Percentiles rank a stretch among this genome's conserved stretches.
Conservation (phyloP, 805 yeast genomes). For the Pichia pseudocactophila region DNA sequence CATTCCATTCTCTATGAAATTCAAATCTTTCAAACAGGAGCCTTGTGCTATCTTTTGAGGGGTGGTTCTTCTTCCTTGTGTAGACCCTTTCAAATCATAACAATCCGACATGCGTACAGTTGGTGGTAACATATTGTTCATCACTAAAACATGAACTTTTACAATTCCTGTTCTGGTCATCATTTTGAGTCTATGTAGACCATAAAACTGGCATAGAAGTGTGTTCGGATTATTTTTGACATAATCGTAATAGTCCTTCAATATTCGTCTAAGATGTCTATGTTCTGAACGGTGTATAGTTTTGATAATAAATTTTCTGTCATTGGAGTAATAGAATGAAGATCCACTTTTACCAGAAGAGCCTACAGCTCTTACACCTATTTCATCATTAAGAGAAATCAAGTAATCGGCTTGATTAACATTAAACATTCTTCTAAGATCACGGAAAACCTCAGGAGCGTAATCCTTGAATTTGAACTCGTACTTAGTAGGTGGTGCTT, state of each 20-base stretch:
- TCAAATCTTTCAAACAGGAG: slow-evolving; percentile 71
- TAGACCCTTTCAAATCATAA: slow-evolving; percentile 89
- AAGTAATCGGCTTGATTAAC: slow-evolving; percentile 94
- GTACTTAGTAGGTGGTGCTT: slow-evolving; percentile 88
- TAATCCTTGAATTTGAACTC: slow-evolving; percentile 97
- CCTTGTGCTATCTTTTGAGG: slow-evolving; percentile 24
- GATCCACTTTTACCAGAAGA: slow-evolving; percentile 98
- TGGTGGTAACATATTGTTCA: slow-evolving; percentile 96
- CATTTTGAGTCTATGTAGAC: slow-evolving; percentile 87
- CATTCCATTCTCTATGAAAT: slow-evolving; percentile 68
- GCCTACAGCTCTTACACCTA: slow-evolving; percentile 81
- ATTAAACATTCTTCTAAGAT: slow-evolving; percentile 68
- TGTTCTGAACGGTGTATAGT: slow-evolving; percentile 94
- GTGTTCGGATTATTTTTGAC: slow-evolving; percentile 82
- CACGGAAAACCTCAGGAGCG: slow-evolving; percentile 89
- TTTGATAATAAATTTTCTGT: slow-evolving; percentile 88
- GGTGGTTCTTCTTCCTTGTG: slow-evolving; percentile 64
- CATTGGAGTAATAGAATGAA: slow-evolving; percentile 89
- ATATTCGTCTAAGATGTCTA: slow-evolving; percentile 62
- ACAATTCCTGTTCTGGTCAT: slow-evolving; percentile 48
- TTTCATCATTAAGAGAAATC: slow-evolving; percentile 85
- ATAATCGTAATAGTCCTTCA: slow-evolving; percentile 72
- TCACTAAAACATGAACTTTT: slow-evolving; percentile 89
- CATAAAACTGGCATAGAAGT: slow-evolving; percentile 89
- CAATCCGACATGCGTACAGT: slow-evolving; percentile 76